Evolutionary conservation across 768 basidiomycete genomes (phyloP), one percentile per base, ranked within the genome.

Genomic region (Tulasnella sp.): DNA sequence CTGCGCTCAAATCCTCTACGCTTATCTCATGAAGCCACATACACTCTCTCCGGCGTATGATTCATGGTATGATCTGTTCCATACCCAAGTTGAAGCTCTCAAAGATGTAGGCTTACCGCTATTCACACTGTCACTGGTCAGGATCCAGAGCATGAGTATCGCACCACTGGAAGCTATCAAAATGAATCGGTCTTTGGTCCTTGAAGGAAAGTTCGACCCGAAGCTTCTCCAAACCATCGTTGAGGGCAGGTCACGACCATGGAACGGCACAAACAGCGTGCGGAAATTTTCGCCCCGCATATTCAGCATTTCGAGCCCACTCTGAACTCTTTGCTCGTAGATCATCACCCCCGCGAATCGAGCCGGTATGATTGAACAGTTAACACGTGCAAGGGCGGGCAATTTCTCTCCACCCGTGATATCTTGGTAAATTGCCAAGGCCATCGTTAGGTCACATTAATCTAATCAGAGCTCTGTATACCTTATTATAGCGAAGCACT

Each of bases 1-100:
- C 15, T 92, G 83, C 64, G 84, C 82, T 2, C 92, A 94, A 70
- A 94, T 97, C 68, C 71, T 91, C 68, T 92, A 89, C 66, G 83
- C 76, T 2, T 86, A 81, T 66, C 72, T 91, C 27, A 68, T 88
- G 38, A 77, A 85, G 42, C 91, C 88, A 17, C 89, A 92, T 60
- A 91, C 90, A 2, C 79, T 94, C 22, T 82, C 88, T n/a, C 73
- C 72, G 49, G 84, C 85, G 12, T 94, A 94, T 65, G 76, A 73
- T 22, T 69, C 68, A 42, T 94, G 91, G 91, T 89, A 61, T 46
- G 77, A 63, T 19, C n/a, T 43, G 42, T 43, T 43, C 19, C 42
- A 43, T 19, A 43, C 12, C 12, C 12, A 43, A 43, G n/a, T n/a
- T n/a, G n/a, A n/a, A n/a, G n/a, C n/a, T n/a, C n/a, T n/a, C n/a